Percentiles rank a stretch among this genome's conserved stretches.
Conservation (phyloP, 768 basidiomycete genomes). For the Mycena rebaudengoi region DNA sequence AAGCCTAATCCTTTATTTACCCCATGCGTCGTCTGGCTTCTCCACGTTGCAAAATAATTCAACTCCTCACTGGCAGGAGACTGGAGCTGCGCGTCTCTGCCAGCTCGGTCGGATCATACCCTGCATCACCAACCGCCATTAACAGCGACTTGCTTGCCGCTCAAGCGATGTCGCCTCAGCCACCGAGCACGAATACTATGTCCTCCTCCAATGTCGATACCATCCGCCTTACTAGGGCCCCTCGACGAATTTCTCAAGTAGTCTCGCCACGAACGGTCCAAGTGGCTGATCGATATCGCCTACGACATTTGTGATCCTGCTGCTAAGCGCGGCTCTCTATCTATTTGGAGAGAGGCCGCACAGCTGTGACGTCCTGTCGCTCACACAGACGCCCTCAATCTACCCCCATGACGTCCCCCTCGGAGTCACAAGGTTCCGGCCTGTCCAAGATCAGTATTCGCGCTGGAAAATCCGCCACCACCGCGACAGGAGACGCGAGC, state of each 20-base stretch:
- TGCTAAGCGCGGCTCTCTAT: neutral
- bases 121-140: too few species aligned
- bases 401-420: neutral
- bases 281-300: neutral
- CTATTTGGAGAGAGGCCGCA: neutral
- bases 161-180: too few species aligned
- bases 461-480: neutral
- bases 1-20: too few species aligned
- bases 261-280: neutral
- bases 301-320: neutral
- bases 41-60: too few species aligned
- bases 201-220: too few species aligned
- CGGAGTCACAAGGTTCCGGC: neutral
- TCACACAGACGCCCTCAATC: neutral
- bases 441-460: neutral
- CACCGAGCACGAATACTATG: too few species aligned
- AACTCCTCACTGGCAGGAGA: too few species aligned
- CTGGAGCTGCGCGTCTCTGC: too few species aligned
- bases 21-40: too few species aligned
- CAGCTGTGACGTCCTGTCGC: neutral
- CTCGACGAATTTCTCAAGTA: neutral
- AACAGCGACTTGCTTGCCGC: too few species aligned
- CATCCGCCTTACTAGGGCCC: neutral
- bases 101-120: too few species aligned
- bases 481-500: neutral